These are phyloP conservation scores for Rhizodiscina lignyota DNA, from an alignment of 495 filamentous ascomycete species.

Conservation along the genomic window DNA sequence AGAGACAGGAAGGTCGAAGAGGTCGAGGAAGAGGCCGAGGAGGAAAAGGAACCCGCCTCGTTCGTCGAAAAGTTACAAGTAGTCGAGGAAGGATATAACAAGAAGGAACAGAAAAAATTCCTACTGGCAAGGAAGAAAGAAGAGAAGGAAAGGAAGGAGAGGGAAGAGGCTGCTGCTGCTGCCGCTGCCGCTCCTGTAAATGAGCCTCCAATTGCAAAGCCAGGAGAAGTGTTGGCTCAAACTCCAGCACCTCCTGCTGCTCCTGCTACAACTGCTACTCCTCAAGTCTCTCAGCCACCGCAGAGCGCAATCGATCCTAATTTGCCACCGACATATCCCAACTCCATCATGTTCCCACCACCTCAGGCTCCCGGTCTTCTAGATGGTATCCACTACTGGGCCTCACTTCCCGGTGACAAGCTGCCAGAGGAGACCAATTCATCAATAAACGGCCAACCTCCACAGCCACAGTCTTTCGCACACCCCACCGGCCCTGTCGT, in stretches of 20 bases:
- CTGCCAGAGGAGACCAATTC: neutral
- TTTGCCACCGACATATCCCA: too few relatives aligned
- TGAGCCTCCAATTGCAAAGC: too few relatives aligned
- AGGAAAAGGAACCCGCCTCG: conserved; percentile 12
- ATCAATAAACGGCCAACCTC: conserved; percentile 1
- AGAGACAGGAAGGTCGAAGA: conserved; percentile 30
- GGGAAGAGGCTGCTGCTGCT: neutral
- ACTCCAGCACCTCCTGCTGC: neutral
- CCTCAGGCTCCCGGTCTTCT: too few relatives aligned
- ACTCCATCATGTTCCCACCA: too few relatives aligned
- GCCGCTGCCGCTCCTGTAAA: too few relatives aligned
- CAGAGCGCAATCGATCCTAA: too few relatives aligned
- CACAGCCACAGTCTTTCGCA: neutral
- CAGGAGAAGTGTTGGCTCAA: neutral
- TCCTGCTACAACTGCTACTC: too few relatives aligned
- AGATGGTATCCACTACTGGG: conserved; percentile 19
- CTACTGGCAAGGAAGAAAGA: too few relatives aligned
- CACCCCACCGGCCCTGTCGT: neutral
- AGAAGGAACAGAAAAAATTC: too few relatives aligned
- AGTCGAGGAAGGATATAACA: neutral
- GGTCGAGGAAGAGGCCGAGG: conserved; percentile 34
- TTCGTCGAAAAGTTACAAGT: conserved; percentile 1
- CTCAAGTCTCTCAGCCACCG: too few relatives aligned
- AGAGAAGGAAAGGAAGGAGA: too few relatives aligned
- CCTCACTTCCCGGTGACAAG: conserved; percentile 4